Percentiles rank a stretch among this genome's conserved stretches.
Evolutionary conservation across 768 basidiomycete species (phyloP).

Genomic region (Cystofilobasidium capitatum): DNA sequence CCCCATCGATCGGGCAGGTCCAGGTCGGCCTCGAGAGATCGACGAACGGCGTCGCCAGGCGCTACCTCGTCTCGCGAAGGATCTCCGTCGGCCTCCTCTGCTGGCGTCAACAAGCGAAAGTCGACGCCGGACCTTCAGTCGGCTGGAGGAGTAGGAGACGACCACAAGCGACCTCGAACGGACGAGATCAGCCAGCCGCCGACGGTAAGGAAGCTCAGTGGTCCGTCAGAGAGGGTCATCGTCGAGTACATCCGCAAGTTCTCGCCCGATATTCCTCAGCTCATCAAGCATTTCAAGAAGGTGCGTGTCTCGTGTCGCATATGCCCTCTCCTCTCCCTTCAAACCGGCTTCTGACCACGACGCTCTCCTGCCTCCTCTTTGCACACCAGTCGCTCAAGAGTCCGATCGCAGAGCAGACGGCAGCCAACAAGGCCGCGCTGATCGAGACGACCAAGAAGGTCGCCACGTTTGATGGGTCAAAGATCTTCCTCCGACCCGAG

Average conservation of each 20-base stretch:
- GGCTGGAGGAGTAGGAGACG: background rate
- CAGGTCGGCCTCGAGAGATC: background rate
- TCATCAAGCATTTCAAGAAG: constrained; percentile 26
- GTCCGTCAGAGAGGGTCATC: constrained; percentile 17
- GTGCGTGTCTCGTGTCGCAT: background rate
- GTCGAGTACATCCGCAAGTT: constrained; percentile 15
- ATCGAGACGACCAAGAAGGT: constrained; percentile 18
- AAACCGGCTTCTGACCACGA: background rate
- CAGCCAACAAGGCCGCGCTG: constrained; percentile 20
- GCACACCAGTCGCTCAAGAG: constrained; percentile 10
- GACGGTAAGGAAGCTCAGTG: background rate
- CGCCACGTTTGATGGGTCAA: background rate
- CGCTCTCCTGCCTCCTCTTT: background rate
- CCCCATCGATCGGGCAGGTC: constrained; percentile 8
- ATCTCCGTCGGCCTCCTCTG: background rate
- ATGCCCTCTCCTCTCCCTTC: background rate
- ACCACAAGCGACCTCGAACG: background rate
- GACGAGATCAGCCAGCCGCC: background rate
- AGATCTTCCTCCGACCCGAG: constrained; percentile 7
- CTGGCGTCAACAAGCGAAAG: constrained; percentile 16
- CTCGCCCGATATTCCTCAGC: constrained; percentile 8
- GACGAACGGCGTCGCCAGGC: constrained; percentile 1
- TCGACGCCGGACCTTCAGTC: constrained; percentile 12
- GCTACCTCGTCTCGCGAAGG: background rate
- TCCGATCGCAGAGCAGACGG: constrained; percentile 4